These are phyloP conservation scores for Ganoderma boninense DNA, from an alignment of 1,284 basidiomycete genomes.

Conservation along the genomic window DNA sequence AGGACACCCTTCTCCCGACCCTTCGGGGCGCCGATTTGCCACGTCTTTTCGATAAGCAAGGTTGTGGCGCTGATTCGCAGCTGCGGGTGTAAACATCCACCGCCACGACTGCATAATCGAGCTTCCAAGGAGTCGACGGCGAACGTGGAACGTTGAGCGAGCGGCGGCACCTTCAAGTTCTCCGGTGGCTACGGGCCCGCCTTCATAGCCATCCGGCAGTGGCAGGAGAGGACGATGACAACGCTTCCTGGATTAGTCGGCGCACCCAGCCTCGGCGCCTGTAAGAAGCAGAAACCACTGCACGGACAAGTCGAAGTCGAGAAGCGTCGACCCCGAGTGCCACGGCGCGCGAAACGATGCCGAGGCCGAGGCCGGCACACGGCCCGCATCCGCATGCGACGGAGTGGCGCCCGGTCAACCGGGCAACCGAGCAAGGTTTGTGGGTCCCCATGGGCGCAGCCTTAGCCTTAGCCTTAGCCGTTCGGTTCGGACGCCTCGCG, in stretches of 20 bases:
- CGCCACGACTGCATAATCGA: not conserved
- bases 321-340: not conserved
- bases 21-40: not conserved
- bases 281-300: not conserved
- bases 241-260: too few relatives aligned
- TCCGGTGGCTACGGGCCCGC: not conserved
- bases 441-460: not conserved
- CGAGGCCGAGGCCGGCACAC: not conserved
- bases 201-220: too few relatives aligned
- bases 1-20: not conserved
- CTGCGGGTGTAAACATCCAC: not conserved
- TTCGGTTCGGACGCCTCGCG: too few relatives aligned
- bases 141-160: not conserved
- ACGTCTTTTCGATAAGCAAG: not conserved
- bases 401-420: not conserved
- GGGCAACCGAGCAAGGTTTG: too few relatives aligned
- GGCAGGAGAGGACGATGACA: too few relatives aligned
- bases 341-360: not conserved
- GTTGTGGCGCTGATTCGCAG: not conserved
- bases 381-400: not conserved
- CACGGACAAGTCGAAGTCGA: too few relatives aligned
- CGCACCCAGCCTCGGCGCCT: not conserved
- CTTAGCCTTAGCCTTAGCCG: too few relatives aligned
- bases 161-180: too few relatives aligned
- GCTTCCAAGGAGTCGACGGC: not conserved